Evolutionary conservation across 2,329 filamentous ascomycete genomes (phyloP).

Genomic region (Mycocentrospora acerina): DNA sequence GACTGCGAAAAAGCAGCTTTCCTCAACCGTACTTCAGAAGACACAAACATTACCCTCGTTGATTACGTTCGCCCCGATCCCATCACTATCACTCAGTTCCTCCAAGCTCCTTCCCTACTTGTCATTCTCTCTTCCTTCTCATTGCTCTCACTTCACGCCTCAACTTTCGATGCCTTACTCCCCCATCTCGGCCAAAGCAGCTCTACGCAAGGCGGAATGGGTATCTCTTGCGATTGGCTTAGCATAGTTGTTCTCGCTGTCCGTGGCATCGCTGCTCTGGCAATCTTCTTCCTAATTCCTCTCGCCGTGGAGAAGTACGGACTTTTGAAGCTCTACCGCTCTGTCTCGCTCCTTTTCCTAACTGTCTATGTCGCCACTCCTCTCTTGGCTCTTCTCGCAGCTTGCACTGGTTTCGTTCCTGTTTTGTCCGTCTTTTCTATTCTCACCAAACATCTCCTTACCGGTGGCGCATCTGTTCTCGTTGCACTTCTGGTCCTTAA

Average conservation of each 20-base stretch:
- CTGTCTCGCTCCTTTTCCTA: slow-evolving; percentile 43
- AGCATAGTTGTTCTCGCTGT: slow-evolving; percentile 46
- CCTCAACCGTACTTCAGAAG: slow-evolving; percentile 42
- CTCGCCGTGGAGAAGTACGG: slow-evolving; percentile 41
- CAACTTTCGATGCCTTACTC: slow-evolving; percentile 53
- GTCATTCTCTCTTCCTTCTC: slow-evolving; percentile 53
- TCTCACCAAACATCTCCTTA: slow-evolving; percentile 47
- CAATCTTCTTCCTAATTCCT: slow-evolving; percentile 43
- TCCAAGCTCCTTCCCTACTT: slow-evolving; percentile 49
- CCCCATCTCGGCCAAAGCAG: slow-evolving; percentile 51
- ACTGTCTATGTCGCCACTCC: slow-evolving; percentile 45
- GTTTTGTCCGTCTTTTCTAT: slow-evolving; percentile 44
- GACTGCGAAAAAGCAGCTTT: slow-evolving; percentile 52
- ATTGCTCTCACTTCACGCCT: slow-evolving; percentile 58
- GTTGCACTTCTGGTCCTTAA: slow-evolving; percentile 51
- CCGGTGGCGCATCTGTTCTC: slow-evolving; percentile 45
- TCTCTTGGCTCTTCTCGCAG: slow-evolving; percentile 40
- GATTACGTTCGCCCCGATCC: slow-evolving; percentile 43
- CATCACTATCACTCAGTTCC: slow-evolving; percentile 48
- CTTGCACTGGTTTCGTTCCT: slow-evolving; percentile 37
- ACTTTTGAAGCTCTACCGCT: slow-evolving; percentile 48
- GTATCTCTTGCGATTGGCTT: slow-evolving; percentile 49
- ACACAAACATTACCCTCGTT: slow-evolving; percentile 36
- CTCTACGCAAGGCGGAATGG: slow-evolving; percentile 48
- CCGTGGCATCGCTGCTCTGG: slow-evolving; percentile 43